Conservation (phyloP, 441 rosid genomes). For the Corymbia citriodora region DNA sequence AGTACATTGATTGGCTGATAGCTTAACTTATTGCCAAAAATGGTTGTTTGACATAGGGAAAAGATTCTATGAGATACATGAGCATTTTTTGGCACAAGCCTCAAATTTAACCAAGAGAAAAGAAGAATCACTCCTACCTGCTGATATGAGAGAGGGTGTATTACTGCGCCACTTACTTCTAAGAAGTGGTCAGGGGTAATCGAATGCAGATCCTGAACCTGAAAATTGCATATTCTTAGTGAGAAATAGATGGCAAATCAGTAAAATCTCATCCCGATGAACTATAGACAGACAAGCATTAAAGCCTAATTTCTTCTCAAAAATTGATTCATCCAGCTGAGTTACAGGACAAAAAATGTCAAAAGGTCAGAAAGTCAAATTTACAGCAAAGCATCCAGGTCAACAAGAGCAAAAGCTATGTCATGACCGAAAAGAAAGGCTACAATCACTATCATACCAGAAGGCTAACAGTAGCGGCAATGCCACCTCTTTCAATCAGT, state of each 20-base stretch:
- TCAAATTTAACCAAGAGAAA: not conserved
- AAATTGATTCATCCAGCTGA: not conserved
- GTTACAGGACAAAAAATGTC: not conserved
- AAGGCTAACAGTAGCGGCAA: slow-evolving; percentile 51
- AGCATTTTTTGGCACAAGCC: not conserved
- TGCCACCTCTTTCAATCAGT: slow-evolving; percentile 91
- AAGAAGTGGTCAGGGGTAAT: slow-evolving; percentile 88
- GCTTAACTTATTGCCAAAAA: not conserved
- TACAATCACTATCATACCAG: slow-evolving; percentile 46
- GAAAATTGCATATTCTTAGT: slow-evolving; percentile 3
- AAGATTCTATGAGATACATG: not conserved
- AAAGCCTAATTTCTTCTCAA: not conserved
- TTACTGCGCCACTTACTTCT: slow-evolving; percentile 95
- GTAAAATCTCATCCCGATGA: not conserved
- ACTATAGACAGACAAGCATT: not conserved
- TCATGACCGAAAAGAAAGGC: not conserved
- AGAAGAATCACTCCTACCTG: slow-evolving; percentile 47
- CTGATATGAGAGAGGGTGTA: slow-evolving; percentile 95
- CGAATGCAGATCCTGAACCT: slow-evolving; percentile 95
- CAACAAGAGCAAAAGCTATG: slow-evolving; percentile 1
- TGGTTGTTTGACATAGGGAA: not conserved
- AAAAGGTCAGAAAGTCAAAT: not conserved
- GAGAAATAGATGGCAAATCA: not conserved
- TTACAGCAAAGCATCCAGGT: not conserved
- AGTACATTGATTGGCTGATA: not conserved